Evolutionary conservation across 352 stramenopile species (phyloP), one percentile per base, ranked within the genome.

Genomic region (Thalassiosira mediterranea): DNA sequence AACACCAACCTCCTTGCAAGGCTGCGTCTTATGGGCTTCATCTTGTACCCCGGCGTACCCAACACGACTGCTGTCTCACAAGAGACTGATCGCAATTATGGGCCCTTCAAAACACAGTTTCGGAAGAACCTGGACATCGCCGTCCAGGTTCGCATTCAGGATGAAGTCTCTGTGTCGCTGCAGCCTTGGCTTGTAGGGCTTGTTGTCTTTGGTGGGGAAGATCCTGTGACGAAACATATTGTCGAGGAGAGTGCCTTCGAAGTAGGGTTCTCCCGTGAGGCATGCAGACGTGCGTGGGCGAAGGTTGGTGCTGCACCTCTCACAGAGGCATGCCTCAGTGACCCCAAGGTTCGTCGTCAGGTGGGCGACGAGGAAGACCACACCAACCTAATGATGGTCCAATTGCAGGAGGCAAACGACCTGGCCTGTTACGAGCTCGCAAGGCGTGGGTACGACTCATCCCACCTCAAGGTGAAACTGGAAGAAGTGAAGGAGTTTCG

Each of bases 51-150:
- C 25, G 29, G 63, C 29, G 63, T 73, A 1, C 51, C 51, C 17
- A 73, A 73, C 38, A 73, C 63, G 4, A 66, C 63, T 4, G 52
- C 42, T n/a, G 63, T 65, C 0, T 44, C 63, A 7, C 63, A 73
- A 28, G 63, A 73, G 63, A 66, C 51, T 7, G 63, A 73, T 40
- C 32, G 32, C 4, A 49, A 17, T 4, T 72, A 72, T 40, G 62
- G 62, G 1, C 29, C 42, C 15, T 72, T 72, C 47, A 72, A 72
- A 23, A 34, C 47, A 38, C 5, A 21, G 17, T 68, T 57, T 25
- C 42, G 40, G 15, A n/a, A 56, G 13, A 68, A 68, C 25, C 31
- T 68, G 19, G 25, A 15, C 17, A 11, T 15, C 15, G 17, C 54
- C 17, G 13, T 38, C 23, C 38, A 48, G 15, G 42, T 46, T 13